A percentile compares a stretch with the other conserved stretches of the same genome.
Evolutionary conservation across 306 rosid genomes (phyloP).

Genomic region (Vigna nakashimae): DNA sequence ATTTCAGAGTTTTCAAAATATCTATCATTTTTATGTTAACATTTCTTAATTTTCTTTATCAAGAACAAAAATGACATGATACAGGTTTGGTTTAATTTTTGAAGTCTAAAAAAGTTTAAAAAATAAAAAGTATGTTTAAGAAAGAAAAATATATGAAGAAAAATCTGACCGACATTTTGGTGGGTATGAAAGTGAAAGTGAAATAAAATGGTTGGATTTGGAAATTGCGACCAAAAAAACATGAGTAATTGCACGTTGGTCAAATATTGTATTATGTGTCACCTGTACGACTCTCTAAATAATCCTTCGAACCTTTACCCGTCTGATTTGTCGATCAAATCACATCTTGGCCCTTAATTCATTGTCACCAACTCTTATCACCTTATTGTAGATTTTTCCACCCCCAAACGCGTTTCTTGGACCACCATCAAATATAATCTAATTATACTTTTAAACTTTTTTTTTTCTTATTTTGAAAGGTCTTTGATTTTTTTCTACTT

Average conservation of each 20-base stretch:
- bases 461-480: too few relatives aligned
- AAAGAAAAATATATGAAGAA: too few relatives aligned
- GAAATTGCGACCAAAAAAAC: constrained; percentile 27
- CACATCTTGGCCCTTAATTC: constrained; percentile 28
- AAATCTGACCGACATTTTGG: constrained; percentile 24
- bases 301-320: constrained; percentile 34
- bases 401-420: constrained; percentile 1
- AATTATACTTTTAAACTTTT: too few relatives aligned
- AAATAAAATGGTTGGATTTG: not conserved
- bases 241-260: constrained; percentile 46
- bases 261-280: constrained; percentile 46
- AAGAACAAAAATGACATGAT: too few relatives aligned
- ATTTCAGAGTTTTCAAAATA: too few relatives aligned
- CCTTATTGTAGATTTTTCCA: constrained; percentile 22
- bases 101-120: too few relatives aligned
- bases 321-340: not conserved
- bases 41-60: too few relatives aligned
- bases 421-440: not conserved
- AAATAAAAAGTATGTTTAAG: too few relatives aligned
- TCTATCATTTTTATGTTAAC: too few relatives aligned
- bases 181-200: constrained; percentile 8
- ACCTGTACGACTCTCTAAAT: not conserved
- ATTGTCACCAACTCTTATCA: constrained; percentile 24
- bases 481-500: too few relatives aligned
- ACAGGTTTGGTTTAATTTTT: too few relatives aligned